Conservation (phyloP, 1,284 basidiomycete species). For the Tetrapyrgos nigripes region DNA sequence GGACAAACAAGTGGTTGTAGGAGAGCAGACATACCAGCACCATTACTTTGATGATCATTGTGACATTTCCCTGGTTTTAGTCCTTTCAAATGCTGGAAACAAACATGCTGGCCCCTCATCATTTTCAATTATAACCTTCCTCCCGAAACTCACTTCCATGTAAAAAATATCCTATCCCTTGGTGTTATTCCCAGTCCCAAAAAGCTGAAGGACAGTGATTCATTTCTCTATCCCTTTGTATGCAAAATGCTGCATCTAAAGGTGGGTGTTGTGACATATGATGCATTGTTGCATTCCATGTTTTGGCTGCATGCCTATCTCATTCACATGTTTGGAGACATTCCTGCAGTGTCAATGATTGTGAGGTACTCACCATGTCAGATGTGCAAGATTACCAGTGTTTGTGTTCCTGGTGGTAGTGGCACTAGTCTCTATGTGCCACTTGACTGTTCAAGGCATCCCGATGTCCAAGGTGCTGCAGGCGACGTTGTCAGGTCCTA, state of each 20-base stretch:
- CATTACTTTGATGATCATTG: conserved; percentile 34
- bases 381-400: conserved; percentile 47
- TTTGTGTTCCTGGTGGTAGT: conserved; percentile 22
- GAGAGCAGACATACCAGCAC: conserved; percentile 19
- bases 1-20: conserved; percentile 20
- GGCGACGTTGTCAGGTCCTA: conserved; percentile 24
- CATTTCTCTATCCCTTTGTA: conserved; percentile 45
- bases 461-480: conserved; percentile 7
- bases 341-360: conserved; percentile 50
- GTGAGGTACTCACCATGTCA: too few relatives aligned
- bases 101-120: conserved; percentile 50
- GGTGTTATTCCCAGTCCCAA: conserved; percentile 46
- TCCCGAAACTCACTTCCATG: conserved; percentile 28
- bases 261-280: conserved; percentile 41
- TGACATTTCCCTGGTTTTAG: conserved; percentile 44
- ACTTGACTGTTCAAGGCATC: conserved; percentile 28
- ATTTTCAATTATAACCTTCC: conserved; percentile 44
- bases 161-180: conserved; percentile 40
- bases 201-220: conserved; percentile 47
- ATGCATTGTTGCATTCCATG: conserved; percentile 25
- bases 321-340: conserved; percentile 49
- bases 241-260: conserved; percentile 44
- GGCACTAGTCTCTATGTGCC: conserved; percentile 42
- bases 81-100: conserved; percentile 41
- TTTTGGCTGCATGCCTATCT: conserved; percentile 47